Base-by-base conservation (phyloP, 805 yeast genomes). In the Limtongozyma cylindracea region DNA sequence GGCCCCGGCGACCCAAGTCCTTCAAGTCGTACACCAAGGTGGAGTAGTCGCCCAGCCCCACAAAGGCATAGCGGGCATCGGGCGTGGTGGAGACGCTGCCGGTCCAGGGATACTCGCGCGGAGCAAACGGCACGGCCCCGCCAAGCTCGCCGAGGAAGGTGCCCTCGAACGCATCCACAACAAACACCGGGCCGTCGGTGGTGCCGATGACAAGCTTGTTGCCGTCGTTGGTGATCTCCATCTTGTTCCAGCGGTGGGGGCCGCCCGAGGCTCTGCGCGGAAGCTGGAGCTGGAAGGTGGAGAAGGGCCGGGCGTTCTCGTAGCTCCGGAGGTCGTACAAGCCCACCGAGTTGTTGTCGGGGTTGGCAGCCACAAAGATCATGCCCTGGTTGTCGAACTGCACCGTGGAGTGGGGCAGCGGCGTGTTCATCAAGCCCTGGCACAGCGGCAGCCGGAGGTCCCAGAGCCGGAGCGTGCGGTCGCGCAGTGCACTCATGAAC, bases 311-410 rank as follows among this genome's bases (percentile, higher is more conserved):
- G 42, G 41, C 63, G 17, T 56, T 54, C 16, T 65, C 69, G 34
- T 61, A 61, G 21, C 53, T 53, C 23, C 62, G 54, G 16, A 61
- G 31, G 30, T 71, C 77, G 34, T 74, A 76, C 16, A 82, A 41
- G 2, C 63, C 54, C 5, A 51, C 21, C 5, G 24, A 20, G 5
- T 21, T 5, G 11, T 30, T 34, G 20, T 19, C 24, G 13, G 39
- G 34, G 19, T 22, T 24, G 17, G 27, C 31, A 1, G 41, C 80
- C 9, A 72, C 56, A 43, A 78, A 67, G 0, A 82, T 72, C 6
- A 68, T 46, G 1, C 93, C 93, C 18, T 73, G 61, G 2, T 94
- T 88, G 43, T 84, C 96, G 31, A 66, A 61, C 1, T 88, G 73
- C 8, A 70, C 50, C 13, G 64, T 42, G 4, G 56, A 44, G n/a